Evolutionary conservation across 2,329 filamentous ascomycete genomes (phyloP).

Genomic region (Dactylonectria macrodidyma): DNA sequence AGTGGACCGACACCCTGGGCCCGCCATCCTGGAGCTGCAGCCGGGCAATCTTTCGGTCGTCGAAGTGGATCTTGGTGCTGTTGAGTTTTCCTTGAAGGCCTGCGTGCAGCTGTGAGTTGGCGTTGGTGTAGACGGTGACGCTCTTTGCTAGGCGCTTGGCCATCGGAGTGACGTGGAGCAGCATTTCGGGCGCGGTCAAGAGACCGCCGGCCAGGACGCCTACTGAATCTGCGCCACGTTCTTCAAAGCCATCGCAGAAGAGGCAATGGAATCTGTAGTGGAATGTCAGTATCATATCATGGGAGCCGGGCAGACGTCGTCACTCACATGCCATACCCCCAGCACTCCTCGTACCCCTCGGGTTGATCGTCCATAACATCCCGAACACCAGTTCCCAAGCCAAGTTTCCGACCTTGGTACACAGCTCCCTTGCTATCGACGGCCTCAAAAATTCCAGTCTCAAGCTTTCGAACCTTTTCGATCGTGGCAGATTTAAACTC

Average conservation of each 20-base stretch:
- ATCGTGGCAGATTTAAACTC: slow-evolving; percentile 51
- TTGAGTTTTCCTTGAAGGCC: slow-evolving; percentile 48
- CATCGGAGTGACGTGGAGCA: slow-evolving; percentile 60
- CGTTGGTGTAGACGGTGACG: slow-evolving; percentile 68
- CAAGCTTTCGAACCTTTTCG: slow-evolving; percentile 47
- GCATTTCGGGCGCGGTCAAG: slow-evolving; percentile 49
- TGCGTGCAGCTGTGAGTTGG: slow-evolving; percentile 51
- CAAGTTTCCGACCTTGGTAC: slow-evolving; percentile 67
- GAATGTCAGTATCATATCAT: slow-evolving; percentile 14
- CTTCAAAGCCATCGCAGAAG: slow-evolving; percentile 73
- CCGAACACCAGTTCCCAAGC: slow-evolving; percentile 67
- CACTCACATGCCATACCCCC: slow-evolving; percentile 65
- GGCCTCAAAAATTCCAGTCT: slow-evolving; percentile 52
- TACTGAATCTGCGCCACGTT: slow-evolving; percentile 61
- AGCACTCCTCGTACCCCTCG: slow-evolving; percentile 68
- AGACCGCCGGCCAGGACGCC: slow-evolving; percentile 63
- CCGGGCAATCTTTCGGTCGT: slow-evolving; percentile 51
- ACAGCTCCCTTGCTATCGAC: slow-evolving; percentile 58
- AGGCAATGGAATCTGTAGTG: slow-evolving; percentile 68
- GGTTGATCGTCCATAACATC: slow-evolving; percentile 66
- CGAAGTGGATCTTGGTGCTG: slow-evolving; percentile 55
- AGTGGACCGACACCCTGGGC: slow-evolving; percentile 53
- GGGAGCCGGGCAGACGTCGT: background rate
- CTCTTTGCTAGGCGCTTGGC: slow-evolving; percentile 59
- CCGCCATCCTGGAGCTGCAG: slow-evolving; percentile 48